Evolutionary conservation across 1,284 basidiomycete genomes (phyloP), one percentile per base, ranked within the genome.

Genomic region (Neolentinus lepideus): DNA sequence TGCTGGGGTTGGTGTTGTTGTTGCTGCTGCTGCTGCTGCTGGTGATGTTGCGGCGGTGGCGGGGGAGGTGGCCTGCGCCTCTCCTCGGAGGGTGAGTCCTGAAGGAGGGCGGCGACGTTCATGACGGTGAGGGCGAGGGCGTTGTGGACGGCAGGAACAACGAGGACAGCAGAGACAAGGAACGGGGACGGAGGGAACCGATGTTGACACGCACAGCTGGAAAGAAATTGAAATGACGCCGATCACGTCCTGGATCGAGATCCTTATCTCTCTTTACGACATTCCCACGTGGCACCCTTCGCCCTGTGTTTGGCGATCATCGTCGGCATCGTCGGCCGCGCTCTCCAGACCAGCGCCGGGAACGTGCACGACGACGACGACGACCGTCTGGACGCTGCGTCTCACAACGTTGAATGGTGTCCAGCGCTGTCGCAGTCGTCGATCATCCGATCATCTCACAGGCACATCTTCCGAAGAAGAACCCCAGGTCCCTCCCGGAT

Each of bases 61-160:
- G 61, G 21, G 61, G 61, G 12, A 64, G 54, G 55, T 61, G 66
- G 51, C 21, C 51, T 24, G 27, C 51, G 51, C 27, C 47, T 50
- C 61, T 70, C 68, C 58, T 77, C 83, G 0, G 84, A 85, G 46
- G 86, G 86, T 0, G 85, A 81, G 67, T 85, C 84, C 63, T 85
- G 83, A 31, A 89, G 72, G 56, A 89, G 79, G 61, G 75, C 80
- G 45, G 82, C 81, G 62, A 89, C 83, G 71, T 89, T 86, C 87
- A 89, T 88, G 65, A 64, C 58, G 62, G 63, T 52, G 36, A 25
- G 35, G 47, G n/a, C 47, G 47, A 4, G 11, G 27, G 8, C 43
- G 43, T 24, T 6, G 21, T 12, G 25, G 35, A 26, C 57, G 22
- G 31, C 12, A 50, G 11, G 47, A 54, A 56, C 31, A 56, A 29